Conservation (phyloP, 1,139 yeast species). For the Kurtzmaniella quercitrusa region DNA sequence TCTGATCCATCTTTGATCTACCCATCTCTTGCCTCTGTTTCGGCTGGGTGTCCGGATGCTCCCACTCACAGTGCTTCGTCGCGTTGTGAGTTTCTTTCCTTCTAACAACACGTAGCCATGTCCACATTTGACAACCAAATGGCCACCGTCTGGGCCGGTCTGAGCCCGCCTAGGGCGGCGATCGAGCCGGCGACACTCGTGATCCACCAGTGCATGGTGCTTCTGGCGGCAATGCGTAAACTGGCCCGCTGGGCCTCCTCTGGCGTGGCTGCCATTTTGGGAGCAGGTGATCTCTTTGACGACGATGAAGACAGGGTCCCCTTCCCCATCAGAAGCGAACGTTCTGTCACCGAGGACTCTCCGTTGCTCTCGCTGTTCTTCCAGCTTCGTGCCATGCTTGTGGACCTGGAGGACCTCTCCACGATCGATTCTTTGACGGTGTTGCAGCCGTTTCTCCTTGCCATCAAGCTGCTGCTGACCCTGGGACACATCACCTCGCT, state of each 20-base stretch:
- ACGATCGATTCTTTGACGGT: constrained; percentile 70
- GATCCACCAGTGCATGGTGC: constrained; percentile 81
- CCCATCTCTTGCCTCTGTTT: too few species aligned
- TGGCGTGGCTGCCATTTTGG: constrained; percentile 84
- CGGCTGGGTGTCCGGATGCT: neutral
- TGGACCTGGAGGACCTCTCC: constrained; percentile 49
- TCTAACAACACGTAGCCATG: neutral
- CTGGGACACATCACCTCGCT: constrained; percentile 83
- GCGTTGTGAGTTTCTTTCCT: neutral
- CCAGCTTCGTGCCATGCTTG: constrained; percentile 67
- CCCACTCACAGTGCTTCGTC: neutral
- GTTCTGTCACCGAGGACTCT: constrained; percentile 28
- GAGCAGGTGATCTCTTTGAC: constrained; percentile 48
- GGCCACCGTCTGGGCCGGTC: neutral
- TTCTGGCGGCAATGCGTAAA: constrained; percentile 90
- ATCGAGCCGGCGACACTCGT: constrained; percentile 81
- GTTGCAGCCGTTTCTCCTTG: constrained; percentile 79
- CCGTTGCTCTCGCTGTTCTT: constrained; percentile 81
- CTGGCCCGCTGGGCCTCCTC: constrained; percentile 75
- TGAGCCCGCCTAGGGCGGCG: constrained; percentile 20
- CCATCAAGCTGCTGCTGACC: constrained; percentile 81
- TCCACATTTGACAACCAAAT: neutral
- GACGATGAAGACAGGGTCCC: constrained; percentile 13
- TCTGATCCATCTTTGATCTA: too few species aligned
- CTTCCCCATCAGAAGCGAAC: constrained; percentile 15